Percentiles rank a stretch among this genome's conserved stretches.
These are phyloP conservation scores for Eutrema japonicum DNA, from an alignment of 345 rosid genomes.

Conservation along the genomic window DNA sequence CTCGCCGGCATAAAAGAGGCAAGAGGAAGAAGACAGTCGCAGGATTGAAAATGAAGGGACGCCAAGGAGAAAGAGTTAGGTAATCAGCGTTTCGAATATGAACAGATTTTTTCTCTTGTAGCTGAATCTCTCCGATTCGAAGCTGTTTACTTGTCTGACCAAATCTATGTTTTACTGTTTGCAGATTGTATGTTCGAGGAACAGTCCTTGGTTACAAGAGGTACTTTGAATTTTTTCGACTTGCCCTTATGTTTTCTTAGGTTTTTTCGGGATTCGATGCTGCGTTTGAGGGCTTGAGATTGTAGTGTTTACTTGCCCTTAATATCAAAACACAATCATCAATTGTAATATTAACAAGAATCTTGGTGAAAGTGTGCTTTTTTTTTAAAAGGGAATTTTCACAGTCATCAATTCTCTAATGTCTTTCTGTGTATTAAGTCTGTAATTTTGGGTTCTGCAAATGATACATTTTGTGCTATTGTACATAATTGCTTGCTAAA, in stretches of 20 bases:
- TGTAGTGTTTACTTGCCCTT: background rate
- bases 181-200: slow-evolving; percentile 85
- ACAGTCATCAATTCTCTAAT: no score
- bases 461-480: background rate
- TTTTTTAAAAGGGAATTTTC: no score
- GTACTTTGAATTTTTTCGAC: slow-evolving; percentile 34
- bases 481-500: background rate
- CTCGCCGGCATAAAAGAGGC: slow-evolving; percentile 40
- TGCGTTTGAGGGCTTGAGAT: background rate
- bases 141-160: background rate
- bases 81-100: slow-evolving; percentile 22
- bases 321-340: no score
- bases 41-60: slow-evolving; percentile 67
- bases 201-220: slow-evolving; percentile 91
- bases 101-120: background rate
- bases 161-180: slow-evolving; percentile 22
- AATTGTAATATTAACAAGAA: no score
- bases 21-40: slow-evolving; percentile 40
- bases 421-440: no score
- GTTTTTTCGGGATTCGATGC: background rate
- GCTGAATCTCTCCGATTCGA: slow-evolving; percentile 6
- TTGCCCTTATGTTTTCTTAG: background rate
- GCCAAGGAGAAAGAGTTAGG: slow-evolving; percentile 98
- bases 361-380: no score
- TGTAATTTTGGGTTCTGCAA: background rate